Conservation (phyloP, 225 moss, liverwort and hornwort species). For the Neckera pumila region DNA sequence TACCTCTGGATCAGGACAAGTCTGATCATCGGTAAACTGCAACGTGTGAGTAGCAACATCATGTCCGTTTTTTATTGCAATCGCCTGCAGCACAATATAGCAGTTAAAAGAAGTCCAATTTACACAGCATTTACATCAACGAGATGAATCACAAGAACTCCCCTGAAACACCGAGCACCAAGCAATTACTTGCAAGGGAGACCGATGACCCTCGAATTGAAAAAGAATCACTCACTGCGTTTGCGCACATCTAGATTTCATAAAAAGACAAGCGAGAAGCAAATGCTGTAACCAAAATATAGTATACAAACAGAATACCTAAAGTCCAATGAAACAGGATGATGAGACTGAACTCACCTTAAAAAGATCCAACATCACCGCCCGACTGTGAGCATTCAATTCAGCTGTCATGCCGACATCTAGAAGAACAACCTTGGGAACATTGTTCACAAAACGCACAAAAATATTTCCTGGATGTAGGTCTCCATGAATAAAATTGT, state of each 20-base stretch:
- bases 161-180: not conserved
- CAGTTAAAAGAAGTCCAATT: not conserved
- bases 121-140: not conserved
- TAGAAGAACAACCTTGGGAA: conserved; percentile 69
- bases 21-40: conserved; percentile 73
- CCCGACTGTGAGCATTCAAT: conserved; percentile 52
- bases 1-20: conserved; percentile 91
- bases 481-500: conserved; percentile 93
- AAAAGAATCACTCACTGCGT: not conserved
- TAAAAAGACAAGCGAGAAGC: not conserved
- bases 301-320: not conserved
- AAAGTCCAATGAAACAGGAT: not conserved
- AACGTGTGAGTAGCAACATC: conserved; percentile 67
- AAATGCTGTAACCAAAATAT: not conserved
- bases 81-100: conserved; percentile 38
- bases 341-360: conserved; percentile 28
- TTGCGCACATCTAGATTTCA: not conserved
- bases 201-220: not conserved
- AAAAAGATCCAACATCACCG: conserved; percentile 66
- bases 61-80: conserved; percentile 62
- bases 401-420: conserved; percentile 97
- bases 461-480: conserved; percentile 95
- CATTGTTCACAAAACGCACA: conserved; percentile 66
- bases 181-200: not conserved
- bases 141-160: not conserved